Base-by-base conservation (phyloP, 139 green algal species). In the Chlorella vulgaris region DNA sequence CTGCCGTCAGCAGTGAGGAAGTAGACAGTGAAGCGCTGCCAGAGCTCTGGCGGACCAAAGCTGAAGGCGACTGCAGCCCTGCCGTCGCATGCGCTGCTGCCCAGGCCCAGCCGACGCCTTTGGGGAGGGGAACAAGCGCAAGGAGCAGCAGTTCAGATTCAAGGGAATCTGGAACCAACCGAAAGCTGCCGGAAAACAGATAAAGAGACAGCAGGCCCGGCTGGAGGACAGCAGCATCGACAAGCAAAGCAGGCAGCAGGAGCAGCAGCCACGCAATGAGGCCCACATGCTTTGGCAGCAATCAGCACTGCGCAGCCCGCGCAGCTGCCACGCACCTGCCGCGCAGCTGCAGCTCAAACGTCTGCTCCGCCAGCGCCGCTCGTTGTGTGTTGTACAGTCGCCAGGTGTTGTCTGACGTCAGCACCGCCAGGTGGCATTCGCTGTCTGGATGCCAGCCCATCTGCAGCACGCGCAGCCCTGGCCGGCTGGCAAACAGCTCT, bases 21-120 rank as follows among this genome's bases (percentile, higher is more conserved):
- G 51, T 71, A 85, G 8, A 91, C 67, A 21, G 33, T n/a, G 39
- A 89, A 92, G 22, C 53, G 80, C 62, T 90, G 85, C 91, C 91
- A 94, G 4, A 28, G 68, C 55, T 83, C 50, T 0, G 66, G 74
- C 28, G 77, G 35, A 0, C 89, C 90, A 55, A 92, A 93, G 2
- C 74, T 68, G 83, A 93, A 93, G 4, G 86, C 86, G 7, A 86
- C 78, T 15, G 83, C 80, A 4, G 68, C 74, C 1, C 51, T 36
- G n/a, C 74, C 74, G 42, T n/a, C 53, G 21, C n/a, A 39, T 28
- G 35, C 39, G 53, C 58, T 60, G 3, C 38, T 47, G 31, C 53
- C 65, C 43, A 82, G 73, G 7, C 67, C 78, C 33, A 89, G 53
- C 28, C 85, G 51, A 4, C 85, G 53, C 71, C 78, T 78, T 53